Conservation (phyloP, 495 filamentous ascomycete genomes). For the Tuber magnatum region DNA sequence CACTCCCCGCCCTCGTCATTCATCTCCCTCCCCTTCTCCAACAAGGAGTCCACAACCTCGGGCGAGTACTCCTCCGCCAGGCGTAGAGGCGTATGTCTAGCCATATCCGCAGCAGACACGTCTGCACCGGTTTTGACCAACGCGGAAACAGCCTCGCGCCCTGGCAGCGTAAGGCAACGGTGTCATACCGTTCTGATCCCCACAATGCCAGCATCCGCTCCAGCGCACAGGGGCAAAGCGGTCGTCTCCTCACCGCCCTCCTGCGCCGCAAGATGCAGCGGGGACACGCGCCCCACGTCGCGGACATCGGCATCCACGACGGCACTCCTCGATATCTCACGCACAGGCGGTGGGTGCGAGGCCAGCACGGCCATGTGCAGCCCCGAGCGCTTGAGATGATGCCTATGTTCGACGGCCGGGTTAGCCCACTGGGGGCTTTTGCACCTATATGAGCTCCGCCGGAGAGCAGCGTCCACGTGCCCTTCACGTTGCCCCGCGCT, state of each 20-base stretch:
- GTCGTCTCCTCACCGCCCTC: no score
- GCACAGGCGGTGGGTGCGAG: not conserved
- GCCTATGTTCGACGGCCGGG: not conserved
- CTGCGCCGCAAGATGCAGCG: no score
- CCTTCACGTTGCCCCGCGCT: no score
- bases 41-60: constrained; percentile 8
- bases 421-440: no score
- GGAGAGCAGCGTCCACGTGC: no score
- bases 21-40: constrained; percentile 10
- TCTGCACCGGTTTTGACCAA: constrained; percentile 20
- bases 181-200: constrained; percentile 18
- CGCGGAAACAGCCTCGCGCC: constrained; percentile 1
- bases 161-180: constrained; percentile 22
- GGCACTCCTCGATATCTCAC: not conserved
- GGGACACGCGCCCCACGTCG: no score
- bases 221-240: not conserved
- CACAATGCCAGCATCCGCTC: constrained; percentile 18
- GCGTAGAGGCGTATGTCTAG: constrained; percentile 15
- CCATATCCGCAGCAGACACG: constrained; percentile 11
- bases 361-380: no score
- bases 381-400: not conserved
- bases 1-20: not conserved
- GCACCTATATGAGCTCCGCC: no score
- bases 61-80: constrained; percentile 7
- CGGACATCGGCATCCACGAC: not conserved